These are phyloP conservation scores for Saccharomyces jurei DNA, from an alignment of 805 yeast species.

Conservation along the genomic window DNA sequence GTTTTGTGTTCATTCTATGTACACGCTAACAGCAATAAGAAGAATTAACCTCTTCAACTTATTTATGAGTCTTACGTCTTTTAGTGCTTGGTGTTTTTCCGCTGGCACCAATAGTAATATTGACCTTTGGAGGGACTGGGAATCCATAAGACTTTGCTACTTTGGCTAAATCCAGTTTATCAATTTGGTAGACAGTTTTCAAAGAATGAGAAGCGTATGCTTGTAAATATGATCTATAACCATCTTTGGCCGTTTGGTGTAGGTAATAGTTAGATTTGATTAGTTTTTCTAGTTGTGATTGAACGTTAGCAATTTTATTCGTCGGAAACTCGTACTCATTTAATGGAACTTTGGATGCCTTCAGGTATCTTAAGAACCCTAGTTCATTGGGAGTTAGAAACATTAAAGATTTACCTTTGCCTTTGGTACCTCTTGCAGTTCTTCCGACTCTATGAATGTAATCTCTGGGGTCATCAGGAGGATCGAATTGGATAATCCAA, in stretches of 20 bases:
- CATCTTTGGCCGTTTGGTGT: conserved; percentile 94
- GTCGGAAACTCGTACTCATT: conserved; percentile 96
- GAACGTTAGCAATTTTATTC: conserved; percentile 92
- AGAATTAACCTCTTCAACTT: not conserved
- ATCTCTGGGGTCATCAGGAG: conserved; percentile 99
- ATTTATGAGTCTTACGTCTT: conserved; percentile 17
- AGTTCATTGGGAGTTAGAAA: conserved; percentile 89
- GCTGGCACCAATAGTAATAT: conserved; percentile 90
- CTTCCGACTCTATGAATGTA: conserved; percentile 98
- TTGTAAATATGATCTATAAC: conserved; percentile 91
- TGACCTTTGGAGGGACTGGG: conserved; percentile 91
- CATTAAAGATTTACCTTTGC: conserved; percentile 91
- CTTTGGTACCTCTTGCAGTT: conserved; percentile 90
- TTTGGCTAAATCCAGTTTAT: conserved; percentile 85
- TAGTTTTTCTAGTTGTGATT: conserved; percentile 83
- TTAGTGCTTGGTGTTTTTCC: conserved; percentile 45
- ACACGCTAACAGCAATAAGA: not conserved
- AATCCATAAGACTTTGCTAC: conserved; percentile 96
- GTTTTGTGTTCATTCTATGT: not conserved
- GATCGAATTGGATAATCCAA: conserved; percentile 98
- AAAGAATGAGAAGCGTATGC: conserved; percentile 95
- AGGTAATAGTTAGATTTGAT: conserved; percentile 88
- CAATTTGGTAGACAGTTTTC: conserved; percentile 93
- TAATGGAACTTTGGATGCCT: conserved; percentile 94
- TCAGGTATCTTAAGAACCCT: conserved; percentile 88